A percentile compares a stretch with the other conserved stretches of the same genome.
Evolutionary conservation across 768 basidiomycete species (phyloP).

Genomic region (Russula vinacea): DNA sequence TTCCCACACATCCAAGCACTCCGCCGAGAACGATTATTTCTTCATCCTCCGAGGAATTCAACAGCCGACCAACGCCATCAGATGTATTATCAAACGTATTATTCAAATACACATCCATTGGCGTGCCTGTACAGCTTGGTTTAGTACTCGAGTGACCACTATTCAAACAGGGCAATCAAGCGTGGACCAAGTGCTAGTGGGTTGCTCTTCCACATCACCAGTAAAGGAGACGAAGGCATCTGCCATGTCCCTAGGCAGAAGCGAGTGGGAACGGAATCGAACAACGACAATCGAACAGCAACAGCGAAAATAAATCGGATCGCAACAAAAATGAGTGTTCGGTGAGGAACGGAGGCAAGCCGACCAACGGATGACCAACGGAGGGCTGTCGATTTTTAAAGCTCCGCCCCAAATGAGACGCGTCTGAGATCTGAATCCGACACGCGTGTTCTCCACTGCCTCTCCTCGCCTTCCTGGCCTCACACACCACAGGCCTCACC

Average conservation of each 20-base stretch:
- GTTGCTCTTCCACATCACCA: constrained; percentile 65
- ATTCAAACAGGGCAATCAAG: constrained; percentile 56
- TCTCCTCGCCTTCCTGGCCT: background rate
- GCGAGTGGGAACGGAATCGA: constrained; percentile 50
- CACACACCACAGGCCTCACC: constrained; percentile 6
- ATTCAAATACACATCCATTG: background rate
- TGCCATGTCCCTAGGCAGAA: constrained; percentile 75
- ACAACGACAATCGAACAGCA: constrained; percentile 29
- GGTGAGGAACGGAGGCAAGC: background rate
- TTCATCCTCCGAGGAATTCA: constrained; percentile 6
- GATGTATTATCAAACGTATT: background rate
- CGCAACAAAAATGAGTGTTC: background rate
- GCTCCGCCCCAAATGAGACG: constrained; percentile 22
- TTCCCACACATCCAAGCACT: constrained; percentile 21
- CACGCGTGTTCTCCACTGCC: constrained; percentile 12
- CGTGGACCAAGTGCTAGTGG: constrained; percentile 58
- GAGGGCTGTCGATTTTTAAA: constrained; percentile 16
- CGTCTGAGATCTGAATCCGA: background rate
- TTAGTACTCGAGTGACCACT: constrained; percentile 80
- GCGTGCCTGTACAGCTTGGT: constrained; percentile 46
- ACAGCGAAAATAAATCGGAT: constrained; percentile 19
- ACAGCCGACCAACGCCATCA: background rate
- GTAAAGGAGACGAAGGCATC: constrained; percentile 76
- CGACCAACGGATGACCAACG: background rate
- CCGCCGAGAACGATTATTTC: constrained; percentile 17